A percentile compares a stretch with the other conserved stretches of the same genome.
Conservation (phyloP, 2,329 filamentous ascomycete genomes). For the Daldinia eschscholtzii region DNA sequence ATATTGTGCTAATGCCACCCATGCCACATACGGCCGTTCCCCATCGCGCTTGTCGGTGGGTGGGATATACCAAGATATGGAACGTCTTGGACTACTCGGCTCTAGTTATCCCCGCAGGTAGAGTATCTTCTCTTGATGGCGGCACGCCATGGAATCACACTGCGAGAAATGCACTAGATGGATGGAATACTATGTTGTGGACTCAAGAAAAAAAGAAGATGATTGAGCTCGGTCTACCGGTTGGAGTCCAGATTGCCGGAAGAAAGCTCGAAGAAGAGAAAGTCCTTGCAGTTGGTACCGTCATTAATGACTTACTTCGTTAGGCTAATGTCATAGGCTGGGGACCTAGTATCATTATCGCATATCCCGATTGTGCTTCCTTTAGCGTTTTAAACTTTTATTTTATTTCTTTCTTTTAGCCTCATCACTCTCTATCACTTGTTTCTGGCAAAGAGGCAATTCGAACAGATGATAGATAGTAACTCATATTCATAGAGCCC, state of each 20-base stretch:
- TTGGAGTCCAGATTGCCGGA: conserved; percentile 67
- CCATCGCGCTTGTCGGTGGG: conserved; percentile 58
- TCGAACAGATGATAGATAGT: neutral
- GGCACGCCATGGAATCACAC: conserved; percentile 54
- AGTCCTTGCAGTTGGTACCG: conserved; percentile 59
- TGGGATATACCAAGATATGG: conserved; percentile 72
- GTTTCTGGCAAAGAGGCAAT: neutral
- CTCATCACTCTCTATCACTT: neutral
- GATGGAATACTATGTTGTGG: conserved; percentile 65
- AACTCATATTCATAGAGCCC: neutral
- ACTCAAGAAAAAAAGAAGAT: conserved; percentile 57
- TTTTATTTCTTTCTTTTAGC: neutral
- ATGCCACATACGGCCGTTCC: conserved; percentile 71
- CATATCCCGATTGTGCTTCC: neutral
- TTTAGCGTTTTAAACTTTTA: neutral
- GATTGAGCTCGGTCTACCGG: conserved; percentile 57
- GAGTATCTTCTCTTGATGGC: conserved; percentile 58
- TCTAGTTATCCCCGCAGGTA: conserved; percentile 67
- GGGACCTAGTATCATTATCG: too few relatives aligned
- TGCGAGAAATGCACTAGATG: conserved; percentile 64
- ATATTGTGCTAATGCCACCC: conserved; percentile 69
- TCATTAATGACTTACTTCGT: conserved; percentile 52
- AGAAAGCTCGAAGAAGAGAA: conserved; percentile 67
- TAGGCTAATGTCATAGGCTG: neutral
- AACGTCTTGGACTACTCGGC: conserved; percentile 73